Conservation (phyloP, 1,139 yeast species). For the Geotrichum citri-aurantii region DNA sequence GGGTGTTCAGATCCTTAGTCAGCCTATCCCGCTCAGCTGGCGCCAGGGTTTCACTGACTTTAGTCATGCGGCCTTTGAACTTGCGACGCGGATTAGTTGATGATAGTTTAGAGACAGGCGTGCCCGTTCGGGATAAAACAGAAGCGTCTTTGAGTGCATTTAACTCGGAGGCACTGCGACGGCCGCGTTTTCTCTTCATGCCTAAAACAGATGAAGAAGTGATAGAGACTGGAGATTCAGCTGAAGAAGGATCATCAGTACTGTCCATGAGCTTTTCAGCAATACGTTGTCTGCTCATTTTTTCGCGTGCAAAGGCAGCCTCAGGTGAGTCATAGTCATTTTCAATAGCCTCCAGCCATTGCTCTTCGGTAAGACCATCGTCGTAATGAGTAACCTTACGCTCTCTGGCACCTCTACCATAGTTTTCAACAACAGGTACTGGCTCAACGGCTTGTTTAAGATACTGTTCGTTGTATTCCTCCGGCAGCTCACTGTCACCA, state of each 20-base stretch:
- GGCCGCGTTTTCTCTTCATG: neutral
- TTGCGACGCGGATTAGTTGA: constrained; percentile 22
- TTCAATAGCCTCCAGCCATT: constrained; percentile 74
- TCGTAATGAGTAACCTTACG: constrained; percentile 78
- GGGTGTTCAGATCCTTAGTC: constrained; percentile 19
- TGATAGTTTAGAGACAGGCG: neutral
- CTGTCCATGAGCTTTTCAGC: neutral
- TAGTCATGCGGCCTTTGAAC: constrained; percentile 36
- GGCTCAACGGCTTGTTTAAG: constrained; percentile 28
- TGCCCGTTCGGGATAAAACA: neutral
- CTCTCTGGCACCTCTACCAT: constrained; percentile 72
- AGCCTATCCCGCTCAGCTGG: constrained; percentile 28
- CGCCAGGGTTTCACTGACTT: constrained; percentile 39
- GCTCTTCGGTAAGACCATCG: constrained; percentile 92
- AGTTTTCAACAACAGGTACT: constrained; percentile 41
- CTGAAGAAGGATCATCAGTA: neutral
- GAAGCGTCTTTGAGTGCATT: neutral
- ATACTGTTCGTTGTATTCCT: constrained; percentile 70
- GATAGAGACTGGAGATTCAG: neutral
- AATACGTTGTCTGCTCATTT: constrained; percentile 20
- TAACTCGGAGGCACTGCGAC: neutral
- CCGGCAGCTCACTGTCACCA: constrained; percentile 68
- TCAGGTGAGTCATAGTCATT: constrained; percentile 64
- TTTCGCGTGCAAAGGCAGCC: constrained; percentile 52
- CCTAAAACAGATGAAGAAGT: neutral